These are phyloP conservation scores for Ceriops decandra DNA, from an alignment of 345 rosid genomes.

Conservation along the genomic window DNA sequence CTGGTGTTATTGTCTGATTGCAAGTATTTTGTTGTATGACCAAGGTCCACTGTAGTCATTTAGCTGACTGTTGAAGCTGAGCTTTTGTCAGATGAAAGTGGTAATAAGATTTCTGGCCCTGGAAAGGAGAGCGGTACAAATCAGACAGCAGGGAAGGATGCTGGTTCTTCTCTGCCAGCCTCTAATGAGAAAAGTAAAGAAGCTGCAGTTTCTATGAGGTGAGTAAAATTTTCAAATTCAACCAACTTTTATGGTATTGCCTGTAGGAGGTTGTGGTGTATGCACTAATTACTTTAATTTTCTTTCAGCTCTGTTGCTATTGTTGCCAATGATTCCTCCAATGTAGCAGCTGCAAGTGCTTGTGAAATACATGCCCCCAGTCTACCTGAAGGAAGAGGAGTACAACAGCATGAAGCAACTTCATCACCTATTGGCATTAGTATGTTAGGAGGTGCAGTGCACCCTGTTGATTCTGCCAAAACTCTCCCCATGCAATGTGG, in stretches of 20 bases:
- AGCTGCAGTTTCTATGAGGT: slow-evolving; percentile 45
- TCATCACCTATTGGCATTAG: slow-evolving; percentile 31
- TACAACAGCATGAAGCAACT: slow-evolving; percentile 37
- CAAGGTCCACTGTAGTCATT: slow-evolving; percentile 16
- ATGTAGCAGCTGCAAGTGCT: slow-evolving; percentile 32
- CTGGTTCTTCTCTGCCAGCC: slow-evolving; percentile 39
- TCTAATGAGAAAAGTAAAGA: slow-evolving; percentile 50
- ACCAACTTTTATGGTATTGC: slow-evolving; percentile 6
- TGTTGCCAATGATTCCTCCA: slow-evolving; percentile 46
- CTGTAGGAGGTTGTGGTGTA: slow-evolving; percentile 1
- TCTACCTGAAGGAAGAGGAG: slow-evolving; percentile 30
- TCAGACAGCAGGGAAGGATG: slow-evolving; percentile 52
- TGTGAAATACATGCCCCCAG: slow-evolving; percentile 17
- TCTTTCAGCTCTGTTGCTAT: slow-evolving; percentile 41
- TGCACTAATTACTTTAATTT: slow-evolving; percentile 14
- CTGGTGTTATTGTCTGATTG: slow-evolving; percentile 6
- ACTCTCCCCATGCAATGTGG: slow-evolving; percentile 34
- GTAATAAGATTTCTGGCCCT: slow-evolving; percentile 44
- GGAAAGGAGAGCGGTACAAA: slow-evolving; percentile 49
- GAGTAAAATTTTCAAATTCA: slow-evolving; percentile 12
- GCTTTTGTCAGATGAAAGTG: slow-evolving; percentile 57
- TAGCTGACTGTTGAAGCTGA: slow-evolving; percentile 22
- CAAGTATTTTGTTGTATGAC: slow-evolving; percentile 10
- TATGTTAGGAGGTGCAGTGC: slow-evolving; percentile 31
- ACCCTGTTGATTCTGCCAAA: slow-evolving; percentile 39